These are phyloP conservation scores for Skeletonema potamos DNA, from an alignment of 108 stramenopile species.

Conservation along the genomic window DNA sequence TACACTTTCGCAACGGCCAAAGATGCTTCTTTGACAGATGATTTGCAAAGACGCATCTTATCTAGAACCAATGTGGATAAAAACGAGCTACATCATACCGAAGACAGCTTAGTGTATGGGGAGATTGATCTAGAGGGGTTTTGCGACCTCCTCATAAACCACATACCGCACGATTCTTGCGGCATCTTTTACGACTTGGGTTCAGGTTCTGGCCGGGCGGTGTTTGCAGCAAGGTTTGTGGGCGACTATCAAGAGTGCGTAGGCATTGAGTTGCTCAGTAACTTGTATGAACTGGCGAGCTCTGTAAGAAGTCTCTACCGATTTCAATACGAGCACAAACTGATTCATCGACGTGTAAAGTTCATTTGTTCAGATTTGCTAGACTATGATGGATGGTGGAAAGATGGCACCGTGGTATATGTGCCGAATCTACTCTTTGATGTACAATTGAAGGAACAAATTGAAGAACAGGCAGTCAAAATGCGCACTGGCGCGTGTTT, in stretches of 20 bases:
- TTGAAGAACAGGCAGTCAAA: slow-evolving; percentile 33
- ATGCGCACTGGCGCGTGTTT: slow-evolving; percentile 50
- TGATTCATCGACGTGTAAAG: slow-evolving; percentile 8
- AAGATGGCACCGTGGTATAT: slow-evolving; percentile 61
- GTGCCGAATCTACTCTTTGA: slow-evolving; percentile 66
- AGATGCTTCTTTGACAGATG: not conserved
- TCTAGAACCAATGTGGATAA: not conserved
- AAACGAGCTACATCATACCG: not conserved
- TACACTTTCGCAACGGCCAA: not conserved
- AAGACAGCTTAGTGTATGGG: not conserved
- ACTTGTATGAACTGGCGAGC: slow-evolving; percentile 29
- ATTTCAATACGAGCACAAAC: not conserved
- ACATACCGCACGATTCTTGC: not conserved
- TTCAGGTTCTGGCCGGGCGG: slow-evolving; percentile 57
- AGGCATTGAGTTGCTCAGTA: slow-evolving; percentile 59
- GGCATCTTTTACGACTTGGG: slow-evolving; percentile 66
- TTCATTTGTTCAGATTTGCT: slow-evolving; percentile 44
- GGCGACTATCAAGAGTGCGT: slow-evolving; percentile 55
- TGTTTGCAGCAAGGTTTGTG: slow-evolving; percentile 56
- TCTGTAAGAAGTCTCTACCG: not conserved
- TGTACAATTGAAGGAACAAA: slow-evolving; percentile 42
- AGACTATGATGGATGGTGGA: slow-evolving; percentile 50
- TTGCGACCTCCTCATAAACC: not conserved
- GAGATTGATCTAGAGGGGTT: not conserved
- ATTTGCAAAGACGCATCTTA: not conserved